These are phyloP conservation scores for Leucosporidium yakuticum DNA, from an alignment of 768 basidiomycete genomes.

Conservation along the genomic window DNA sequence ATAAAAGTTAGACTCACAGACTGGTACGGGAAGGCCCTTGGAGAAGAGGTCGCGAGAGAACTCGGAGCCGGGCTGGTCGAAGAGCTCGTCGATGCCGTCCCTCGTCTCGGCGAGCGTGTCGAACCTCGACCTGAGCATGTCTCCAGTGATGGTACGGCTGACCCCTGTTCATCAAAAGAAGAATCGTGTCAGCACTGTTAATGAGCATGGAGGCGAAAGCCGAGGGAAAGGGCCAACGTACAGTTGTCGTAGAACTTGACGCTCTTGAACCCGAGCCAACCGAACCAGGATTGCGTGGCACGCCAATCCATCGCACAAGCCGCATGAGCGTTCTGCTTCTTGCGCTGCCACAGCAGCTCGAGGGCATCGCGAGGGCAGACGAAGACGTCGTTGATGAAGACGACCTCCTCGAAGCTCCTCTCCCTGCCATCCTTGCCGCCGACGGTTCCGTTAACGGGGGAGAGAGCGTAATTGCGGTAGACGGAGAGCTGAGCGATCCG, in stretches of 20 bases:
- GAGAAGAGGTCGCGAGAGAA: conserved; percentile 10
- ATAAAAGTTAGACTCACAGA: conserved; percentile 13
- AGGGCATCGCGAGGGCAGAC: conserved; percentile 31
- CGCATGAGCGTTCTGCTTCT: conserved; percentile 33
- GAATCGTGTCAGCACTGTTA: not conserved
- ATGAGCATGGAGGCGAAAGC: too few species aligned
- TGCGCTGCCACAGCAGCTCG: conserved; percentile 33
- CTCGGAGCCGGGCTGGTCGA: conserved; percentile 26
- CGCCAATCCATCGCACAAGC: conserved; percentile 40
- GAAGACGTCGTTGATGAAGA: conserved; percentile 40
- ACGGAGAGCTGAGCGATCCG: conserved; percentile 38
- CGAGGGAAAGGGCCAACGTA: conserved; percentile 13
- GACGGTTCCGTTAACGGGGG: conserved; percentile 26
- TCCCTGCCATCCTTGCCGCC: not conserved
- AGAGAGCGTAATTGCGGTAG: conserved; percentile 38
- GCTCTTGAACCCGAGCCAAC: not conserved
- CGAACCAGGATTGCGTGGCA: conserved; percentile 12
- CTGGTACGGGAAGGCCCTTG: conserved; percentile 11
- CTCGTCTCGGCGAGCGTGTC: conserved; percentile 33
- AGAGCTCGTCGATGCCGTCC: conserved; percentile 35
- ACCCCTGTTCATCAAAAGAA: conserved; percentile 5
- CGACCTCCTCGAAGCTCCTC: conserved; percentile 19
- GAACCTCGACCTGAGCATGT: conserved; percentile 21
- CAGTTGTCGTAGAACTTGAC: conserved; percentile 33
- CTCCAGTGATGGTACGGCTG: conserved; percentile 9